Base-by-base conservation (phyloP, 495 filamentous ascomycete genomes). In the Xylaria castorea region DNA sequence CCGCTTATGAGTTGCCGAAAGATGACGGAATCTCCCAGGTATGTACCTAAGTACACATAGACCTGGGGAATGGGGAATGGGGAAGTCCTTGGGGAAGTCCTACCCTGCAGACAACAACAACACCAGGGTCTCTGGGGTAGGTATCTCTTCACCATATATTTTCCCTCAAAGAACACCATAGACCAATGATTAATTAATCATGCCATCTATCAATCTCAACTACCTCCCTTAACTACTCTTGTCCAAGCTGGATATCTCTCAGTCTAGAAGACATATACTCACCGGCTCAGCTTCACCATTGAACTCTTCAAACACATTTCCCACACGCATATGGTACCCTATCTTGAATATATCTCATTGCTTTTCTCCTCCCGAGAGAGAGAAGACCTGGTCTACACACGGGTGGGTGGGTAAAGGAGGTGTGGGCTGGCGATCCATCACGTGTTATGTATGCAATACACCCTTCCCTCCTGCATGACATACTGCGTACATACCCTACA, bases 391-490 rank as follows among this genome's bases (percentile, higher is more conserved):
- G 55, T 60, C 27, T 57, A 5, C 25, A 18, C 53, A 57, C n/a
- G n/a, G n/a, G n/a, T n/a, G 0, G 53, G 57, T 36, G 30, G 57
- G 34, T 9, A 9, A 5, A 16, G 5, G n/a, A 34, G 18, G 66
- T 18, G 12, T 34, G n/a, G n/a, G n/a, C 5, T n/a, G 69, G 25
- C 36, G 48, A 57, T 22, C 53, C 69, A 71, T 71, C 60, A 50
- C 69, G 69, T 71, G 69, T 64, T 65, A 7, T 27, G n/a, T 42
- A 65, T 55, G 60, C 69, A 71, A 71, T 58, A 62, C 60, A 71
- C 34, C 44, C 60, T 62, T 44, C 30, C 69, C 61, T 65, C 69
- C 69, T 69, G 69, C 62, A 71, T 42, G 48, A 57, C 69, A 71
- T 65, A 53, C 69, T n/a, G n/a, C n/a, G 16, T 42, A 71, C 61